Base-by-base conservation (phyloP, 352 stramenopile genomes). In the Phytophthora cryptogea region DNA sequence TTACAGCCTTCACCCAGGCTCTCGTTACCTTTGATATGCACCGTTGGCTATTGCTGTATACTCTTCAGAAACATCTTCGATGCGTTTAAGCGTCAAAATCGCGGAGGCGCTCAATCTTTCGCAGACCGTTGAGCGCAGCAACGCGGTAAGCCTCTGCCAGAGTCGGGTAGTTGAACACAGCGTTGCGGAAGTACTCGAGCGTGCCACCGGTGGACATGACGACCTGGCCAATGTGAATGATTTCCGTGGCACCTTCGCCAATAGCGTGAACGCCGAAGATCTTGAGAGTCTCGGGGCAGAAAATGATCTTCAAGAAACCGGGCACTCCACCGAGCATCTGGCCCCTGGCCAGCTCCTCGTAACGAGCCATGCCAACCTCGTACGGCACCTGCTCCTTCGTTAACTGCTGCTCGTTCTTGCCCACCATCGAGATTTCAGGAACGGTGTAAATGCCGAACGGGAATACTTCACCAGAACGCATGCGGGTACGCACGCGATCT, bases 121-220 rank as follows among this genome's bases (percentile, higher is more conserved):
- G 67, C 23, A 94, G 67, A 6, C 85, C 85, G 54, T 94, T 87
- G 30, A 92, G 68, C 16, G 85, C 85, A 41, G 85, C 85, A 26
- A 94, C 85, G 11, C 85, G 85, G 67, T 94, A 94, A 13, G 82
- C 85, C 68, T 97, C 89, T 10, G 88, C 88, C 47, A 97, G 71
- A 26, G 88, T 97, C 41, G 89, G 89, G 75, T 95, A 97, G 74
- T 97, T 97, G 70, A 97, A 96, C 56, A 97, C 89, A 20, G 89
- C 86, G 50, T 92, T 92, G 47, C 84, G 81, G 68, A 97, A 96
- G 76, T 96, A 96, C 44, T 95, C 84, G 44, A 97, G 73, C 16
- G 82, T 91, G 36, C 86, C 88, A 42, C 74, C 86, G 27, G 81
- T 94, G 11, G 85, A 88, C 82, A 94, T 94, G 23, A 90, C 85